Percentiles rank a stretch among this genome's conserved stretches.
Evolutionary conservation across 2,329 filamentous ascomycete genomes (phyloP).

Genomic region (Whalleya microplaca): DNA sequence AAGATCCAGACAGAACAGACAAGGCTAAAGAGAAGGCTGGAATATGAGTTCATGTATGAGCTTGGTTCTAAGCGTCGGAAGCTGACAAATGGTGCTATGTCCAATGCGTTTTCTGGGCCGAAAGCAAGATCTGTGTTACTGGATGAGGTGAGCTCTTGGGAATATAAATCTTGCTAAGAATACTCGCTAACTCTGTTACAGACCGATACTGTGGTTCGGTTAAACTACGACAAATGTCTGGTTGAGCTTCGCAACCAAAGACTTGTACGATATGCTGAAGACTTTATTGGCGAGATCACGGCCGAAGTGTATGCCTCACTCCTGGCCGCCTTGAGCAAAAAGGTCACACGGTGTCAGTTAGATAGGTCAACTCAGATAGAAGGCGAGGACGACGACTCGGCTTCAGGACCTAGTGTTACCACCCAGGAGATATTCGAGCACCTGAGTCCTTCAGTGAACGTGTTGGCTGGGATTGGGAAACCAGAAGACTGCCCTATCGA

Average conservation of each 20-base stretch:
- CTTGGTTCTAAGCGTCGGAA: constrained; percentile 55
- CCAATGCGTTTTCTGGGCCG: constrained; percentile 43
- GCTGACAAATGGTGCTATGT: constrained; percentile 51
- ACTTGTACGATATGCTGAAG: constrained; percentile 72
- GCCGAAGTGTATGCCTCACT: constrained; percentile 78
- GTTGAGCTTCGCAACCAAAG: constrained; percentile 81
- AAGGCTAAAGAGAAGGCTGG: constrained; percentile 33
- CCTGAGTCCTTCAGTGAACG: constrained; percentile 55
- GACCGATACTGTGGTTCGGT: constrained; percentile 72
- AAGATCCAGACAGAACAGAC: constrained; percentile 29
- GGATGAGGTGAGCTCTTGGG: constrained; percentile 54
- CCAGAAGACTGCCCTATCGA: constrained; percentile 44
- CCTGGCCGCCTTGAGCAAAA: constrained; percentile 70
- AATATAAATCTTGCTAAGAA: background rate
- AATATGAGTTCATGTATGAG: constrained; percentile 24
- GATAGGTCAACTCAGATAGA: constrained; percentile 55
- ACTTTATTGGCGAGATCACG: constrained; percentile 73
- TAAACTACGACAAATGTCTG: constrained; percentile 84
- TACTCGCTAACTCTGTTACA: constrained; percentile 44
- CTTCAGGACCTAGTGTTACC: constrained; percentile 46
- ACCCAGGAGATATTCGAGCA: constrained; percentile 61
- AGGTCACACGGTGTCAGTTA: constrained; percentile 68
- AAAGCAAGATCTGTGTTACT: constrained; percentile 45
- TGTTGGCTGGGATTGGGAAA: constrained; percentile 62
- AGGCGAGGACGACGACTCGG: constrained; percentile 42